Percentiles rank a stretch among this genome's conserved stretches.
Conservation (phyloP, 306 rosid species). For the Vigna angularis region DNA sequence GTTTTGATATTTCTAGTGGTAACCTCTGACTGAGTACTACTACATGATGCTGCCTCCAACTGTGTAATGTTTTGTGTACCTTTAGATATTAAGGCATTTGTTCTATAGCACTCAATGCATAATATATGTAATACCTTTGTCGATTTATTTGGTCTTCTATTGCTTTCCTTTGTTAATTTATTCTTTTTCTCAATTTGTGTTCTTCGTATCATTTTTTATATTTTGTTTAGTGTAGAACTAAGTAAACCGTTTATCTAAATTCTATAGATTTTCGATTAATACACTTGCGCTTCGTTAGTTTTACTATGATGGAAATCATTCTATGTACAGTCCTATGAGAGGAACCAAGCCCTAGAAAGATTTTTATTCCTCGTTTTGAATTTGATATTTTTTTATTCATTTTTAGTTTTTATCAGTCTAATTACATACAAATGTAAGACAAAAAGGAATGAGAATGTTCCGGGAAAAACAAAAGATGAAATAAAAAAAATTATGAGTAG, state of each 20-base stretch:
- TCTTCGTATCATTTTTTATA: neutral
- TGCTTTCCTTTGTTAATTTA: neutral
- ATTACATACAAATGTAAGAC: neutral
- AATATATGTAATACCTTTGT: neutral
- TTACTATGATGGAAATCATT: neutral
- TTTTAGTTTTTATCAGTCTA: neutral
- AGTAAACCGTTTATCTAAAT: neutral
- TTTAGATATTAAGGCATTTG: neutral
- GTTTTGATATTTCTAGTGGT: constrained; percentile 36
- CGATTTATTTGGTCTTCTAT: neutral
- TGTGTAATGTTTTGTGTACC: neutral
- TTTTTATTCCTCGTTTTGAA: neutral
- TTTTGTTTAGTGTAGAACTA: neutral
- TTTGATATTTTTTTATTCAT: neutral
- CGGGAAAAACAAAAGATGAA: neutral
- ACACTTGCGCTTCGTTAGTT: neutral
- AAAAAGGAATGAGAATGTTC: neutral
- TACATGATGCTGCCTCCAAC: neutral
- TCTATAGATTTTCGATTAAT: neutral
- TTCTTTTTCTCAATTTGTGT: neutral
- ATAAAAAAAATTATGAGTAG: neutral
- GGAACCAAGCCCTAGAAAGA: neutral
- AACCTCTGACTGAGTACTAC: constrained; percentile 3
- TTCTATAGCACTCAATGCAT: neutral
- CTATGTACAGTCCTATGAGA: neutral